A percentile compares a stretch with the other conserved stretches of the same genome.
Conservation (phyloP, 331 rosid species). For the Phaseolus coccineus region DNA sequence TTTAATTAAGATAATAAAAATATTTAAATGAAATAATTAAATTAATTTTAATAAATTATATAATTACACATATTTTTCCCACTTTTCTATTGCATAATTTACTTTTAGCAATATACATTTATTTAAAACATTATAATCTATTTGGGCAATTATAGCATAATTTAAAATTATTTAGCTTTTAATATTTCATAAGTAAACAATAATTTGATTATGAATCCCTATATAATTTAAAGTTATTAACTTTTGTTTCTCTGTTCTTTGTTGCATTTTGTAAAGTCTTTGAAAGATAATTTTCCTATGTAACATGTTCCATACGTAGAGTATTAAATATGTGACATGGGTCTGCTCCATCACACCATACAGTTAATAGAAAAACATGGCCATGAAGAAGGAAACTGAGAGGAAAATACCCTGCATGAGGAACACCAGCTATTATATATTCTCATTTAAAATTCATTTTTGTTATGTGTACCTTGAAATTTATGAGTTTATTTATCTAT, state of each 20-base stretch:
- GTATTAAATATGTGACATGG: constrained; percentile 12
- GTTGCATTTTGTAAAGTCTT: too few relatives aligned
- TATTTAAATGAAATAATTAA: too few relatives aligned
- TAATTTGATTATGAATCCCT: too few relatives aligned
- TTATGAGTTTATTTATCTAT: constrained; percentile 4
- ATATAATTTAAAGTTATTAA: neutral
- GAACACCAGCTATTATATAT: constrained; percentile 35
- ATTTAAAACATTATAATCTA: too few relatives aligned
- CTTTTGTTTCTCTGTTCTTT: neutral
- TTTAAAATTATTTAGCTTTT: too few relatives aligned
- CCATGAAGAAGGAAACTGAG: constrained; percentile 47
- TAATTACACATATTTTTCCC: too few relatives aligned
- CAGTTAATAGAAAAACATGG: neutral
- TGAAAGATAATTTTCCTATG: neutral
- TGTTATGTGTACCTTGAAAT: constrained; percentile 12
- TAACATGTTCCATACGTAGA: constrained; percentile 17
- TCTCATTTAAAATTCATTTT: constrained; percentile 6
- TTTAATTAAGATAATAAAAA: too few relatives aligned
- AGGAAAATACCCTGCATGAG: constrained; percentile 45
- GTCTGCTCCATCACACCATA: neutral
- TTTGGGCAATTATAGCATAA: too few relatives aligned
- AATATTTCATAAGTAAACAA: too few relatives aligned
- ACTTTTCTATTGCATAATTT: too few relatives aligned
- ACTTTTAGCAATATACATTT: too few relatives aligned
- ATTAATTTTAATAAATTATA: too few relatives aligned